Conservation (phyloP, 31 red algal species). For the Odonthalia washingtoniensis region DNA sequence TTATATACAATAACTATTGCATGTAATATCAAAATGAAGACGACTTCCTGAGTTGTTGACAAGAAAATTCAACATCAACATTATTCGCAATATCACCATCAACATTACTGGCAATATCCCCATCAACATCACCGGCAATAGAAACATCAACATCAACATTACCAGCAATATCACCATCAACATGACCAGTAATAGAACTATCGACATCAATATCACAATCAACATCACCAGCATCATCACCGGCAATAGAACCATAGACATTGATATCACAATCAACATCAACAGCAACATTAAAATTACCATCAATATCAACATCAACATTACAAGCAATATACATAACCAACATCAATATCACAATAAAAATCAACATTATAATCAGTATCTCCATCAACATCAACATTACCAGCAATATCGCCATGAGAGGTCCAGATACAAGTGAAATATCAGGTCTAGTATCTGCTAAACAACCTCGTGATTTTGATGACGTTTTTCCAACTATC, state of each 20-base stretch:
- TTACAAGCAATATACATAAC: too few species aligned
- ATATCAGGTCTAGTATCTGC: constrained; percentile 49
- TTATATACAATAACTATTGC: constrained; percentile 44
- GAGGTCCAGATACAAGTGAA: constrained; percentile 68
- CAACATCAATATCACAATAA: constrained; percentile 15
- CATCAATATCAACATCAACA: too few species aligned
- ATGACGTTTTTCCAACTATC: constrained; percentile 25
- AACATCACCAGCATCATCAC: too few species aligned
- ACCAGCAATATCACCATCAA: too few species aligned
- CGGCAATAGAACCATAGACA: constrained; percentile 67
- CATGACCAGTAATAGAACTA: constrained; percentile 69
- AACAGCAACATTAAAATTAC: too few species aligned
- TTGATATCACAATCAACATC: constrained; percentile 33
- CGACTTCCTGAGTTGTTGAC: constrained; percentile 79
- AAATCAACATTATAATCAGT: constrained; percentile 50
- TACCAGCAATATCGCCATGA: too few species aligned
- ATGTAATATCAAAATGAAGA: constrained; percentile 70
- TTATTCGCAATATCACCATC: too few species aligned
- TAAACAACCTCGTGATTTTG: constrained; percentile 43
- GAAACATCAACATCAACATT: too few species aligned
- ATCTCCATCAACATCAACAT: constrained; percentile 78
- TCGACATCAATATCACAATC: too few species aligned
- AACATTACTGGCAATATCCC: too few species aligned
- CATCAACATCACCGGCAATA: too few species aligned
- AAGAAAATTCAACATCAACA: too few species aligned